Conservation (phyloP, 306 rosid genomes). For the Quercus parvula region DNA sequence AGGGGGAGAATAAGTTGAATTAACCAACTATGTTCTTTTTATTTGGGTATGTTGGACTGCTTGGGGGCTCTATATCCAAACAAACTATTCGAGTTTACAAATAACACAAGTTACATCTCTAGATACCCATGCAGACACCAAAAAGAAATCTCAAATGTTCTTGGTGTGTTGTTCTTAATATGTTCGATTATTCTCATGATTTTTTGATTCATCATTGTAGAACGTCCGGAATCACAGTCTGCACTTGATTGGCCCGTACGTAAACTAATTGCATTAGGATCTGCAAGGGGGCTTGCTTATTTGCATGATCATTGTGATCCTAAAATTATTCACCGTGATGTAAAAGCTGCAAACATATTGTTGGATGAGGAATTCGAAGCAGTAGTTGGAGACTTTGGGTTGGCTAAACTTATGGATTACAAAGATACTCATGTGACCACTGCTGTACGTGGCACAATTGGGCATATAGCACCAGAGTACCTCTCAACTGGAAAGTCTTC, state of each 20-base stretch:
- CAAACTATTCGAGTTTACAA: not conserved
- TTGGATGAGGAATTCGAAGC: conserved; percentile 94
- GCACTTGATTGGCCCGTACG: conserved; percentile 75
- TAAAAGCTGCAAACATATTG: conserved; percentile 91
- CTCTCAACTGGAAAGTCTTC: conserved; percentile 92
- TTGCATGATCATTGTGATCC: conserved; percentile 98
- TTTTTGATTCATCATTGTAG: conserved; percentile 32
- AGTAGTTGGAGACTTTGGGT: conserved; percentile 92
- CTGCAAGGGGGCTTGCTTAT: conserved; percentile 94
- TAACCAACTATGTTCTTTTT: not conserved
- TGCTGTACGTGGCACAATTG: conserved; percentile 90
- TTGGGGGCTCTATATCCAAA: not conserved
- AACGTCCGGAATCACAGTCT: conserved; percentile 46
- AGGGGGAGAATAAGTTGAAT: not conserved
- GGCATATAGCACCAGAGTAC: conserved; percentile 95
- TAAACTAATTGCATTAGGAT: conserved; percentile 67
- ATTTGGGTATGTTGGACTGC: not conserved
- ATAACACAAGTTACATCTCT: not conserved
- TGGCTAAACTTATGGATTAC: conserved; percentile 92
- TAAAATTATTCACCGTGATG: conserved; percentile 92
- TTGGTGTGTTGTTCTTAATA: conserved; percentile 1
- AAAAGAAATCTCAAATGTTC: not conserved
- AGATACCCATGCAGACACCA: not conserved
- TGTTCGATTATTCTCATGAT: not conserved
- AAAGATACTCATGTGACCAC: conserved; percentile 93